A percentile compares a stretch with the other conserved stretches of the same genome.
Evolutionary conservation across 805 yeast genomes (phyloP).

Genomic region (Komagataella mondaviorum): DNA sequence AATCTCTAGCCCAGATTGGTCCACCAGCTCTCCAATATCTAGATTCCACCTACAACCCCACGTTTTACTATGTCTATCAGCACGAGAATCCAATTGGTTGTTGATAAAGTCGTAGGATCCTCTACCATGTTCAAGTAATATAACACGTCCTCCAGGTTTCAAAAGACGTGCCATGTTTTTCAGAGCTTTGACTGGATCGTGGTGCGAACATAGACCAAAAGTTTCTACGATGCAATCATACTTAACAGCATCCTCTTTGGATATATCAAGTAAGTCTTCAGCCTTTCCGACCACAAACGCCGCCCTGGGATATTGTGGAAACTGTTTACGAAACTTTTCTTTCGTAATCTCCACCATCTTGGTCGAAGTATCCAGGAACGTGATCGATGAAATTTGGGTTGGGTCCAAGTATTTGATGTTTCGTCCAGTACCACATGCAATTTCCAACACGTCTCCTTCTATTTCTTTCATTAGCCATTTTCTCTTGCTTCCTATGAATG

Average conservation of each 20-base stretch:
- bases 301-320: slow-evolving; percentile 56
- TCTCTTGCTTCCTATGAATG: slow-evolving; percentile 50
- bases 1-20: slow-evolving; percentile 71
- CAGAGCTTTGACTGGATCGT: slow-evolving; percentile 79
- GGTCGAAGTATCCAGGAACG: slow-evolving; percentile 74
- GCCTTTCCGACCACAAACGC: slow-evolving; percentile 89
- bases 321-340: slow-evolving; percentile 53
- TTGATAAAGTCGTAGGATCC: slow-evolving; percentile 72
- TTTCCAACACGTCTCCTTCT: slow-evolving; percentile 85
- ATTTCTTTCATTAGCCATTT: slow-evolving; percentile 69
- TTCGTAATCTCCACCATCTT: slow-evolving; percentile 78
- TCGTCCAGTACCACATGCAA: slow-evolving; percentile 94
- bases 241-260: slow-evolving; percentile 24
- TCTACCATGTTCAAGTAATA: slow-evolving; percentile 86
- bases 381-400: slow-evolving; percentile 50
- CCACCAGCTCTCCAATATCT: slow-evolving; percentile 80
- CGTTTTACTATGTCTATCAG: slow-evolving; percentile 67
- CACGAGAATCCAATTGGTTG: slow-evolving; percentile 66
- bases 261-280: slow-evolving; percentile 54
- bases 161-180: slow-evolving; percentile 58
- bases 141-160: slow-evolving; percentile 82
- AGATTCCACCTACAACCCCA: slow-evolving; percentile 99
- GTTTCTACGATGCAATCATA: slow-evolving; percentile 92
- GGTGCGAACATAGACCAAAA: slow-evolving; percentile 91
- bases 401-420: slow-evolving; percentile 66